Evolutionary conservation across 2,329 filamentous ascomycete genomes (phyloP).

Genomic region (Blumeria hordei): DNA sequence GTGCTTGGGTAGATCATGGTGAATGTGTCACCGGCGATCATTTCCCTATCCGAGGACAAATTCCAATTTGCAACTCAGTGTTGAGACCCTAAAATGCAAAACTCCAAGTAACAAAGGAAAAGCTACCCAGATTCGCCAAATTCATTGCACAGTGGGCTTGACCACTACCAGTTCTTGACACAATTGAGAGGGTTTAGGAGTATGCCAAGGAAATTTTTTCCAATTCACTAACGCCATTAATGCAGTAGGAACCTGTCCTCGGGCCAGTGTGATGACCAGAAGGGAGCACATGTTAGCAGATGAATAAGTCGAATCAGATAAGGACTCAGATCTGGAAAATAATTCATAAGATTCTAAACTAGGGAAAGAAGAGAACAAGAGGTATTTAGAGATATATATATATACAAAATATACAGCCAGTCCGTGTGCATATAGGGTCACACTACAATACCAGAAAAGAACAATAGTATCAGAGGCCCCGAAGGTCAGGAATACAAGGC

Average conservation of each 20-base stretch:
- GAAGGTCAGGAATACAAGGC: too few relatives aligned
- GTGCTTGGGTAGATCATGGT: background rate
- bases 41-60: background rate
- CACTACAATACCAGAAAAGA: too few relatives aligned
- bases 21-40: background rate
- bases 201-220: background rate
- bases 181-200: background rate
- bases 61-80: background rate
- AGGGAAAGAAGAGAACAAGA: too few relatives aligned
- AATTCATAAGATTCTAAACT: too few relatives aligned
- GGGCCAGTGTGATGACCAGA: too few relatives aligned
- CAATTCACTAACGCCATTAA: background rate
- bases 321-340: too few relatives aligned
- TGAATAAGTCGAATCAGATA: too few relatives aligned
- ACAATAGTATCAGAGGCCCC: too few relatives aligned
- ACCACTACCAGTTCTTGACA: background rate
- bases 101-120: background rate
- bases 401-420: too few relatives aligned
- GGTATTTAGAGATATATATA: too few relatives aligned
- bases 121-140: background rate
- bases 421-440: too few relatives aligned
- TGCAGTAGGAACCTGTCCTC: background rate
- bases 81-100: background rate
- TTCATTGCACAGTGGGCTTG: background rate
- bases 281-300: too few relatives aligned